These are phyloP conservation scores for Hygrocybe coccinea DNA, from an alignment of 768 basidiomycete species.

Conservation along the genomic window DNA sequence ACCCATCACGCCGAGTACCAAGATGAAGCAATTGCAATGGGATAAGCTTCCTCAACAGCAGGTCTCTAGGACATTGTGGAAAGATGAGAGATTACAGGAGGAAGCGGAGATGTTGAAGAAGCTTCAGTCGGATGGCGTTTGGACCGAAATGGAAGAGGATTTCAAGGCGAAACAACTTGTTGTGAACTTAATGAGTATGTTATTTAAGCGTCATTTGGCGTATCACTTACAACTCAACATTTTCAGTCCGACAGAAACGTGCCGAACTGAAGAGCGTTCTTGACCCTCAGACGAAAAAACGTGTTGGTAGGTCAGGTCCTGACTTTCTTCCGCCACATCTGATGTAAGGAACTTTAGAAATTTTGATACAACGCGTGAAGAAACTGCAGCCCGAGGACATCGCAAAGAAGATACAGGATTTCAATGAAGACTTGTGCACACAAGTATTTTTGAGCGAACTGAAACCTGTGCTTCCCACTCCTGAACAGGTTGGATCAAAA, in stretches of 20 bases:
- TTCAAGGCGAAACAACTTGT: conserved; percentile 96
- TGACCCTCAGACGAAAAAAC: conserved; percentile 86
- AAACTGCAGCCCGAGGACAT: conserved; percentile 84
- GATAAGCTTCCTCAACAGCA: conserved; percentile 93
- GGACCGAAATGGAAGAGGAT: conserved; percentile 95
- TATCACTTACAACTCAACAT: conserved; percentile 14
- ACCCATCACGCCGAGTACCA: conserved; percentile 74
- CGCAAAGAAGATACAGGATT: conserved; percentile 75
- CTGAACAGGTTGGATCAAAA: conserved; percentile 62
- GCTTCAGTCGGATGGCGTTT: conserved; percentile 80
- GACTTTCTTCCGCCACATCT: neutral
- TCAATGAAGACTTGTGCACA: conserved; percentile 82
- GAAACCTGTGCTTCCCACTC: conserved; percentile 81
- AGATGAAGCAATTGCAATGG: conserved; percentile 99
- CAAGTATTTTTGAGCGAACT: conserved; percentile 87
- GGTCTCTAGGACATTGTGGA: conserved; percentile 83
- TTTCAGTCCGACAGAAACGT: conserved; percentile 72
- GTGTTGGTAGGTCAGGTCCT: conserved; percentile 66
- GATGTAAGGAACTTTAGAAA: conserved; percentile 50
- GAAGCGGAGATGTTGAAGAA: conserved; percentile 80
- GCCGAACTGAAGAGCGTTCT: conserved; percentile 90
- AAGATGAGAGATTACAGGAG: conserved; percentile 57
- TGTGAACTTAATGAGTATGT: conserved; percentile 78
- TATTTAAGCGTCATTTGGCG: conserved; percentile 2
- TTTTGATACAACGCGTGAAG: conserved; percentile 84